A percentile compares a stretch with the other conserved stretches of the same genome.
Evolutionary conservation across 352 stramenopile genomes (phyloP).

Genomic region (Pythium periplocum): DNA sequence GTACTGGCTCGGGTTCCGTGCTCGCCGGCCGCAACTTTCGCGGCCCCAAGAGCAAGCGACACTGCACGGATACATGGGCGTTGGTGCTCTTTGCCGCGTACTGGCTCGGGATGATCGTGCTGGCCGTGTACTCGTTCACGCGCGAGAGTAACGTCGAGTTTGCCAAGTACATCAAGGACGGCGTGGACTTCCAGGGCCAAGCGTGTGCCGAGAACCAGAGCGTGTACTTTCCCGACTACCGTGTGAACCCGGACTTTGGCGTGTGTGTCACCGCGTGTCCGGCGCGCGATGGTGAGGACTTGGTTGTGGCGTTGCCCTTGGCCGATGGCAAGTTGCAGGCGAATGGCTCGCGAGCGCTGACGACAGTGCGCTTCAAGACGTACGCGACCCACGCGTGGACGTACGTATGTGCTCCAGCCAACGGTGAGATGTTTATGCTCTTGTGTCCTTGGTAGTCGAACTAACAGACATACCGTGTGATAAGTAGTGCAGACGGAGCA

Average conservation of each 20-base stretch:
- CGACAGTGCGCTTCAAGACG: constrained; percentile 50
- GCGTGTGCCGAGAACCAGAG: constrained; percentile 41
- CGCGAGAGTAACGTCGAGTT: constrained; percentile 61
- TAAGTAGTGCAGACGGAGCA: constrained; percentile 36
- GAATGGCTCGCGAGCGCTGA: constrained; percentile 29
- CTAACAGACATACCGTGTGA: neutral
- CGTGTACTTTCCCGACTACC: constrained; percentile 74
- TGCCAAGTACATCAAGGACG: constrained; percentile 73
- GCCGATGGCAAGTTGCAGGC: constrained; percentile 14
- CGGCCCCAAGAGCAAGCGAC: constrained; percentile 31
- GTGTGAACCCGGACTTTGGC: constrained; percentile 70
- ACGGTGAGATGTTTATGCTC: constrained; percentile 24
- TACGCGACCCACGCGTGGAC: constrained; percentile 63
- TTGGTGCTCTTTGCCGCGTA: constrained; percentile 53
- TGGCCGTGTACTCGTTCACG: constrained; percentile 62
- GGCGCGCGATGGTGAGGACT: constrained; percentile 21
- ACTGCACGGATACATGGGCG: constrained; percentile 55
- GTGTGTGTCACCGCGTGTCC: constrained; percentile 67
- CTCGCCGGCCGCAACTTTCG: constrained; percentile 39
- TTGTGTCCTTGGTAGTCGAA: neutral
- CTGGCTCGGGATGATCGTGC: constrained; percentile 72
- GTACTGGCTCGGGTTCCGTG: constrained; percentile 29
- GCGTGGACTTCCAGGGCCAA: constrained; percentile 68
- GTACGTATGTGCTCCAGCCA: constrained; percentile 57
- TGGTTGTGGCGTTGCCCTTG: constrained; percentile 56